These are phyloP conservation scores for Didymella sp. DNA, from an alignment of 2,329 filamentous ascomycete genomes.

Conservation along the genomic window DNA sequence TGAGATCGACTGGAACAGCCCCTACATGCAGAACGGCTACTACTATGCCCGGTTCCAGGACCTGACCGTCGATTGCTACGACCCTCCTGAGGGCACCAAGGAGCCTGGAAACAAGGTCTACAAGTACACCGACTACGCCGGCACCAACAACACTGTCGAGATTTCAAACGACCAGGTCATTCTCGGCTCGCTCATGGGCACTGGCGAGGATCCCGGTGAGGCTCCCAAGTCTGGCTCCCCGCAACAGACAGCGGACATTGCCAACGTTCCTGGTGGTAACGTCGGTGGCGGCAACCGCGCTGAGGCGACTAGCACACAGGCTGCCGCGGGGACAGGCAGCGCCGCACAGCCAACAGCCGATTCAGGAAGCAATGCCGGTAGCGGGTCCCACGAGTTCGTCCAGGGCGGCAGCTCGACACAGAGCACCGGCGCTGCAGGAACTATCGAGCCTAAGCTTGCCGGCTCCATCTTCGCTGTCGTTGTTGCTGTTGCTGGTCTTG, in stretches of 20 bases:
- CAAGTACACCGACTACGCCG: conserved; percentile 70
- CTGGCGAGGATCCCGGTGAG: conserved; percentile 72
- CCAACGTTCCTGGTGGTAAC: conserved; percentile 64
- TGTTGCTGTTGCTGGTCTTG: conserved; percentile 41
- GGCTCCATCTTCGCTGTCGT: conserved; percentile 46
- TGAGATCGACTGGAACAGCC: conserved; percentile 81
- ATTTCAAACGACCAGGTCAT: conserved; percentile 78
- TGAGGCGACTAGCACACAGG: conserved; percentile 30
- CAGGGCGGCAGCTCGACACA: conserved; percentile 33
- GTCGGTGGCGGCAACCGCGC: conserved; percentile 57
- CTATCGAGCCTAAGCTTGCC: conserved; percentile 38
- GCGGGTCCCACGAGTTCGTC: conserved; percentile 26
- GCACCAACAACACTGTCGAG: conserved; percentile 75
- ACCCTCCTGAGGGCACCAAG: conserved; percentile 74
- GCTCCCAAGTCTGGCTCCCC: conserved; percentile 44
- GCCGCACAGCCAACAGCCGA: conserved; percentile 20
- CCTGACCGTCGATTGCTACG: conserved; percentile 85
- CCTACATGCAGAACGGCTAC: conserved; percentile 86
- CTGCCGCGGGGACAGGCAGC: conserved; percentile 17
- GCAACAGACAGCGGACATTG: conserved; percentile 44
- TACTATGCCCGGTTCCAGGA: conserved; percentile 83
- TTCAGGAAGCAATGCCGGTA: conserved; percentile 6
- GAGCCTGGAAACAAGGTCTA: conserved; percentile 70
- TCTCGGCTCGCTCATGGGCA: conserved; percentile 80
- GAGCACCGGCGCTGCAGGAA: conserved; percentile 26